These are phyloP conservation scores for Pythium myriotylum DNA, from an alignment of 352 stramenopile genomes.

Conservation along the genomic window DNA sequence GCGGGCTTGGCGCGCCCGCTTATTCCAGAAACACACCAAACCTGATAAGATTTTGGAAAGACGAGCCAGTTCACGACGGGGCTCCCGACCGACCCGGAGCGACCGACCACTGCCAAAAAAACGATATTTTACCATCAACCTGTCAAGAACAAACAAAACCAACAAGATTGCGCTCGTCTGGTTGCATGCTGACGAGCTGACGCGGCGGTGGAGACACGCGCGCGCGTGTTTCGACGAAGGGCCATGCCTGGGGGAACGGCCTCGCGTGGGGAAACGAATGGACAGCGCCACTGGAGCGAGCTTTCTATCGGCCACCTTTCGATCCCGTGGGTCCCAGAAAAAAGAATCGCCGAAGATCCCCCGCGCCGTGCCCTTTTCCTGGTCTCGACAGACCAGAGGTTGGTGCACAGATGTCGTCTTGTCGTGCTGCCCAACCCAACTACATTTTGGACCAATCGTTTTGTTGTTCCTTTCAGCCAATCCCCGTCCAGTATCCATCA, in stretches of 20 bases:
- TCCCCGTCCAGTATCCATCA: not conserved
- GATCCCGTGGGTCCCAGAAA: not conserved
- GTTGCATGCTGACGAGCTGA: no score
- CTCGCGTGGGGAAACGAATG: no score
- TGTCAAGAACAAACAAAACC: no score
- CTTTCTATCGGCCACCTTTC: no score
- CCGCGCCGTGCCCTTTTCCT: constrained; percentile 1
- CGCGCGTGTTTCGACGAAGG: no score
- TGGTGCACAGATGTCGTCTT: constrained; percentile 15
- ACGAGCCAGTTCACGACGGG: constrained; percentile 12
- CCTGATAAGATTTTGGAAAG: constrained; percentile 12
- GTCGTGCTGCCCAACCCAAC: no score
- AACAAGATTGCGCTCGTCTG: not conserved
- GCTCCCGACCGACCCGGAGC: not conserved
- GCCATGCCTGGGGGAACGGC: no score
- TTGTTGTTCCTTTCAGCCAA: constrained; percentile 7
- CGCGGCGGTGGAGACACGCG: no score
- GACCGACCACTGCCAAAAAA: not conserved
- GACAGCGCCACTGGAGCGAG: no score
- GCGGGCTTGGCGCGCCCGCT: not conserved
- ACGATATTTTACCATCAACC: not conserved
- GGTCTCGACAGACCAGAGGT: constrained; percentile 7
- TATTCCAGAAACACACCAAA: constrained; percentile 10
- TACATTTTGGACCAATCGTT: not conserved
- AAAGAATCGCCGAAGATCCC: not conserved